Conservation (phyloP, 2,329 filamentous ascomycete species). For the Pochonia chlamydosporia region DNA sequence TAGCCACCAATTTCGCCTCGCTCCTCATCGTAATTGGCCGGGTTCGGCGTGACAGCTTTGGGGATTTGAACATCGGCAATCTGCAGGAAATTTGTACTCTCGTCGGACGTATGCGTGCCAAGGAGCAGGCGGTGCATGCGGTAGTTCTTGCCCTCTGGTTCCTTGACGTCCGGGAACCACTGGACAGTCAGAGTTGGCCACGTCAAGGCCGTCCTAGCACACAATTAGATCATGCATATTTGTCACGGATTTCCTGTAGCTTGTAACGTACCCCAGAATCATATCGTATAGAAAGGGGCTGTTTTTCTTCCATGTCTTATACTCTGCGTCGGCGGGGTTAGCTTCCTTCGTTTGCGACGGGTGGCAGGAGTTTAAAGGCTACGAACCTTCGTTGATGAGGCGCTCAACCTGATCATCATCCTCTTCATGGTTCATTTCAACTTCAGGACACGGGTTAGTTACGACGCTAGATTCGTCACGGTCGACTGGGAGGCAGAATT, state of each 20-base stretch:
- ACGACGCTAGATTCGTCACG: not conserved
- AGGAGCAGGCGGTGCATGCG: slow-evolving; percentile 84
- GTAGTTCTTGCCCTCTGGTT: slow-evolving; percentile 80
- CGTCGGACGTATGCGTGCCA: slow-evolving; percentile 88
- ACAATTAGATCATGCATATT: slow-evolving; percentile 10
- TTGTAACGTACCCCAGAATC: slow-evolving; percentile 63
- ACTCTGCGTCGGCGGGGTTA: slow-evolving; percentile 52
- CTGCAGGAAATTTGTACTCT: slow-evolving; percentile 84
- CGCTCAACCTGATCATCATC: slow-evolving; percentile 73
- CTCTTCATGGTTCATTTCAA: slow-evolving; percentile 52
- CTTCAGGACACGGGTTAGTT: slow-evolving; percentile 16
- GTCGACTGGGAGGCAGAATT: not conserved
- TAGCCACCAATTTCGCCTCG: slow-evolving; percentile 92
- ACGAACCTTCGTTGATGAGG: slow-evolving; percentile 81
- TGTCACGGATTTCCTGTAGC: not conserved
- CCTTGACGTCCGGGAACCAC: slow-evolving; percentile 95
- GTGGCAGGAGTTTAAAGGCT: not conserved
- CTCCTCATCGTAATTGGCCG: slow-evolving; percentile 84
- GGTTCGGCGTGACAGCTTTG: slow-evolving; percentile 66
- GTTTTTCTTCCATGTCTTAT: slow-evolving; percentile 99
- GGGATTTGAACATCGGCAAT: slow-evolving; percentile 93
- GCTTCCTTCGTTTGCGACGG: not conserved
- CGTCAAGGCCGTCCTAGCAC: slow-evolving; percentile 72
- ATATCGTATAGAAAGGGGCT: slow-evolving; percentile 97
- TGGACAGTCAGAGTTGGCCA: slow-evolving; percentile 97